A percentile compares a stretch with the other conserved stretches of the same genome.
Conservation (phyloP, 176 grass and related monocot species). For the Carex myosuroides region DNA sequence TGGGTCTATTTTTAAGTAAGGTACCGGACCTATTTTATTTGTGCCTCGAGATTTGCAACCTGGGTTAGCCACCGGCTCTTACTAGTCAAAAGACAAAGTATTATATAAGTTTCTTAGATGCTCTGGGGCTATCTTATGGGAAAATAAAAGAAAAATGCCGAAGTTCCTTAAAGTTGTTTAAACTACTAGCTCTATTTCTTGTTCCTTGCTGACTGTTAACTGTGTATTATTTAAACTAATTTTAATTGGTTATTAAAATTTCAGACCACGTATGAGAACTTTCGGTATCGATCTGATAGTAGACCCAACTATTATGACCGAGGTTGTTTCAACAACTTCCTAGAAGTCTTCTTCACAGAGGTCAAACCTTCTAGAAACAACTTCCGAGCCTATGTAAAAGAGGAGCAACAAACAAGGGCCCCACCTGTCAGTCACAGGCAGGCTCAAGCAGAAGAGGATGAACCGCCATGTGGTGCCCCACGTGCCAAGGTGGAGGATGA, state of each 20-base stretch:
- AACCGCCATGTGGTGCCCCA: slow-evolving; percentile 41
- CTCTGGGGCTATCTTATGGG: background rate
- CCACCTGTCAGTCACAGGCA: slow-evolving; percentile 29
- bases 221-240: background rate
- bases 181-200: slow-evolving; percentile 13
- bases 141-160: background rate
- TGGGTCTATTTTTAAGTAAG: background rate
- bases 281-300: slow-evolving; percentile 71
- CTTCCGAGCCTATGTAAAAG: slow-evolving; percentile 48
- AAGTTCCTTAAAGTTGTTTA: background rate
- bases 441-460: slow-evolving; percentile 36
- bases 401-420: slow-evolving; percentile 36
- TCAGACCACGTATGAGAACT: slow-evolving; percentile 95
- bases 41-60: background rate
- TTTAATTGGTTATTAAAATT: slow-evolving; percentile 20
- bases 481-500: slow-evolving; percentile 93
- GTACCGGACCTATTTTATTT: background rate
- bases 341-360: slow-evolving; percentile 51
- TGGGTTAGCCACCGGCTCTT: background rate
- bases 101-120: background rate
- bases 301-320: slow-evolving; percentile 55
- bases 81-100: background rate
- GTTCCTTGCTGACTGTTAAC: background rate
- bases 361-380: slow-evolving; percentile 75
- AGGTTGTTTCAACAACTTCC: slow-evolving; percentile 69